These are phyloP conservation scores for Phalaenopsis aphrodite DNA, from an alignment of 106 monocot species.

Conservation along the genomic window DNA sequence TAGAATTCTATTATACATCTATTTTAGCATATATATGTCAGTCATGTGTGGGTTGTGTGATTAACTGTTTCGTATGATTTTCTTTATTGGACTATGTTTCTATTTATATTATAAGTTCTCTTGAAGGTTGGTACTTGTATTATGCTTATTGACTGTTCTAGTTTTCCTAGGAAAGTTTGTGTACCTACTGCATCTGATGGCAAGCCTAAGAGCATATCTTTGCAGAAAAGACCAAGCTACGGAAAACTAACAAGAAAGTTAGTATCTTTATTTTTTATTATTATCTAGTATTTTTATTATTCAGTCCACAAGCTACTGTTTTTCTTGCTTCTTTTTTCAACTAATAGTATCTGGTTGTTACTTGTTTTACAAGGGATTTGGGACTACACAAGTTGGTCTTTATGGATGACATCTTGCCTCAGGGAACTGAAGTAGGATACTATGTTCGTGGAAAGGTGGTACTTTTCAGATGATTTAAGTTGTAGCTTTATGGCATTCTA, in stretches of 20 bases:
- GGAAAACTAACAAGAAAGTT: constrained; percentile 90
- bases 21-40: neutral
- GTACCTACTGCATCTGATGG: constrained; percentile 28
- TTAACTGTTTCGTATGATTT: neutral
- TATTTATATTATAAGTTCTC: neutral
- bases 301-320: neutral
- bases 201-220: constrained; percentile 29
- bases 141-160: constrained; percentile 9
- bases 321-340: neutral
- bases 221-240: constrained; percentile 39
- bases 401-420: constrained; percentile 74
- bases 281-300: neutral
- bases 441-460: constrained; percentile 87
- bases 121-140: neutral
- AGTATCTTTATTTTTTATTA: constrained; percentile 6
- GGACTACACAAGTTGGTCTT: constrained; percentile 94
- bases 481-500: neutral
- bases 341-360: neutral
- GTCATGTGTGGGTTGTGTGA: neutral
- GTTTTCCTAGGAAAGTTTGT: constrained; percentile 16
- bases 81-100: neutral
- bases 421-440: constrained; percentile 94
- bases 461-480: constrained; percentile 3
- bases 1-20: neutral
- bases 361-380: constrained; percentile 51